Conservation (phyloP, 495 filamentous ascomycete genomes). For the Penicillium angulare region DNA sequence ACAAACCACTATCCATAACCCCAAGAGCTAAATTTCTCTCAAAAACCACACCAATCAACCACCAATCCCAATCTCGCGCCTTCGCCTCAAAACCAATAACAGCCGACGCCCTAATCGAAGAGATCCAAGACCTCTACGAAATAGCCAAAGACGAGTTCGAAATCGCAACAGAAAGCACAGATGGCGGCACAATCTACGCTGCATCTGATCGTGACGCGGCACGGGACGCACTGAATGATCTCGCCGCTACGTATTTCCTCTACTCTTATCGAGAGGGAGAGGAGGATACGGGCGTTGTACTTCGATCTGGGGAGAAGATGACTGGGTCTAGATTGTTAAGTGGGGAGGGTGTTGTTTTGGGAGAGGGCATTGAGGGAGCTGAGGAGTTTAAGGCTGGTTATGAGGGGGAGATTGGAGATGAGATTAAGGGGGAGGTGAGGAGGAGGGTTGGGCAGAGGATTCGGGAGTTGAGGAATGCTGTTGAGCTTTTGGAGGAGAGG, state of each 20-base stretch:
- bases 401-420: conserved; percentile 18
- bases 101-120: conserved; percentile 41
- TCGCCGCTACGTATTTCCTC: conserved; percentile 34
- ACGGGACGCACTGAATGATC: conserved; percentile 41
- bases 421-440: conserved; percentile 36
- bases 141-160: conserved; percentile 48
- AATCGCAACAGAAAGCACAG: conserved; percentile 47
- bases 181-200: conserved; percentile 43
- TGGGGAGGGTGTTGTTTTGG: not conserved
- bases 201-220: conserved; percentile 47
- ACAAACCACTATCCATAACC: too few relatives aligned
- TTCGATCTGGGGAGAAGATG: conserved; percentile 1
- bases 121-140: conserved; percentile 44
- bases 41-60: not conserved
- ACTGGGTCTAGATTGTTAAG: not conserved
- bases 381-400: too few relatives aligned
- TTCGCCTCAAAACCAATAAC: conserved; percentile 16
- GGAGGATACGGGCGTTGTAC: conserved; percentile 6
- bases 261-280: conserved; percentile 28
- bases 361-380: conserved; percentile 1
- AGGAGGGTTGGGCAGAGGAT: conserved; percentile 42
- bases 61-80: not conserved
- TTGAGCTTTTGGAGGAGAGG: conserved; percentile 42
- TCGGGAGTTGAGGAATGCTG: conserved; percentile 42
- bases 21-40: too few relatives aligned